Base-by-base conservation (phyloP, 805 yeast species). In the Phaffomyces thermotolerans region DNA sequence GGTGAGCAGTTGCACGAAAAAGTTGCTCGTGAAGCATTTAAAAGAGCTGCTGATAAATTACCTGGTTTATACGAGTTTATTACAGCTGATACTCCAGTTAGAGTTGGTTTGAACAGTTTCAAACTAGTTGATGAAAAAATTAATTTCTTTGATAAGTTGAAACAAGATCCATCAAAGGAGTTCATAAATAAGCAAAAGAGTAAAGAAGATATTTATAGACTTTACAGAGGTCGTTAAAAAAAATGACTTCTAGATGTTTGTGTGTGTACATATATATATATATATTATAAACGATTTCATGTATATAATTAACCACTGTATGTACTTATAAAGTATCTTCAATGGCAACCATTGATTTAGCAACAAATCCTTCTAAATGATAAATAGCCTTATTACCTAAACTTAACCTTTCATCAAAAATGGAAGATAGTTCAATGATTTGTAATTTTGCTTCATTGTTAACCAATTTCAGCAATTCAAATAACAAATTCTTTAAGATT, bases 61-160 rank as follows among this genome's bases (percentile, higher is more conserved):
- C 99, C 99, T 0, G 98, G 98, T 14, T 75, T 79, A 39, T 90
- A 82, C 66, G 98, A 91, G 66, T 83, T 91, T 57, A 78, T 91
- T 36, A 78, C 78, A 43, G 71, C 65, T 52, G 73, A 75, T 22
- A 72, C 84, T 34, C 66, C 76, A 46, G 78, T 89, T 30, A 80
- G 95, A 67, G 81, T 82, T 13, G 87, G 96, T 20, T 67, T 85
- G 46, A 73, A 75, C 37, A 59, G 72, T 29, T 78, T 81, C 42
- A 73, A 71, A 35, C 69, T 66, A 27, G 41, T 39, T 7, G 73
- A 75, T 1, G 69, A 64, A 15, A 60, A 67, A 20, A 60, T 73
- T 31, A 75, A 88, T 60, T 78, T 73, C 51, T 72, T 74, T 37
- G 77, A 77, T 46, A 65, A 72, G 57, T 59, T 80, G 51, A 68